Percentiles rank a stretch among this genome's conserved stretches.
phyloP scores from a whole-genome alignment of 2,329 filamentous ascomycete species.

The Microcera coccophila region DNA sequence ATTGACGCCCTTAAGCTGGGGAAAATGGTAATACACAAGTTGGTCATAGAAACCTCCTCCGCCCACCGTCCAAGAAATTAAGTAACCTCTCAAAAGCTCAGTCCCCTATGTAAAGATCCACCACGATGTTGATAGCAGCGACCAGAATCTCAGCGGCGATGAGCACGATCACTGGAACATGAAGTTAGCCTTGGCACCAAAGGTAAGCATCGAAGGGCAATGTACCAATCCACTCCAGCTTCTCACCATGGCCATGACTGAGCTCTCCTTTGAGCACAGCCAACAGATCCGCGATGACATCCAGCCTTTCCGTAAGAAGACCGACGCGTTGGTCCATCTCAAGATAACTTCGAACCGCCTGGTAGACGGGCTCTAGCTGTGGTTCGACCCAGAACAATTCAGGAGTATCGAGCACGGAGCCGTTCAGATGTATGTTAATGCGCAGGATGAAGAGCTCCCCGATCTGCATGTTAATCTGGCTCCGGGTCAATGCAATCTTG shows the following conservation, averaged over 20 bases:
- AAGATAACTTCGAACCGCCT: constrained; percentile 89
- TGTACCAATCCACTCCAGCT: constrained; percentile 83
- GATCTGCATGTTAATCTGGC: constrained; percentile 98
- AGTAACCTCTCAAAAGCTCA: constrained; percentile 14
- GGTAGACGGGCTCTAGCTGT: constrained; percentile 92
- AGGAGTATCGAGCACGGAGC: constrained; percentile 91
- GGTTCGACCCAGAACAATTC: constrained; percentile 99
- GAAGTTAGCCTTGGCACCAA: constrained; percentile 9
- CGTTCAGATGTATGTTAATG: constrained; percentile 97
- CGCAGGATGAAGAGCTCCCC: constrained; percentile 96
- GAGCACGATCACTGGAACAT: constrained; percentile 73
- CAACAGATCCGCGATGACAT: constrained; percentile 85
- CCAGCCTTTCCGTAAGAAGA: constrained; percentile 78
- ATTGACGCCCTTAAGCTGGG: constrained; percentile 12
- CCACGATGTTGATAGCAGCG: constrained; percentile 88
- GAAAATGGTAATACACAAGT: background rate
- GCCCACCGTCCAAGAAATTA: background rate
- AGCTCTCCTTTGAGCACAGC: constrained; percentile 94
- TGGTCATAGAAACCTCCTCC: background rate
- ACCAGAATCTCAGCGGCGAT: constrained; percentile 95
- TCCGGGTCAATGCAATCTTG: constrained; percentile 81
- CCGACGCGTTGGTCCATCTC: constrained; percentile 97
- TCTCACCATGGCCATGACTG: constrained; percentile 87
- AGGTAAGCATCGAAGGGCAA: constrained; percentile 17
- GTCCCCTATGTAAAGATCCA: constrained; percentile 70